A percentile compares a stretch with the other conserved stretches of the same genome.
These are phyloP conservation scores for Globisporangium middletonii DNA, from an alignment of 352 stramenopile species.

Conservation along the genomic window DNA sequence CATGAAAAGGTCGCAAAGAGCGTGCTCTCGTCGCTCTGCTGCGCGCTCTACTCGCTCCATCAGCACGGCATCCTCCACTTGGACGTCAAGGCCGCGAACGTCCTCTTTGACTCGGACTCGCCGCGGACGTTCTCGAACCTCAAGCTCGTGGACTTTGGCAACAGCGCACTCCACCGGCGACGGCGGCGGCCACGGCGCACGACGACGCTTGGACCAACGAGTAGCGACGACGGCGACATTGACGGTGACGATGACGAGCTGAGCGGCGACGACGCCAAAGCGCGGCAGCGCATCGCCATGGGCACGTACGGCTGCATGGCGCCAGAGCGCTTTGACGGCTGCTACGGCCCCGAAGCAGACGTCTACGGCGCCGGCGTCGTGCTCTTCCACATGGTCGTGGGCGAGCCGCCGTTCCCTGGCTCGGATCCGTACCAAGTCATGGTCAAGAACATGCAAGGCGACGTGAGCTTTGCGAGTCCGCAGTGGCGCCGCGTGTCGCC, in stretches of 20 bases:
- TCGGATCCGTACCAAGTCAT: constrained; percentile 42
- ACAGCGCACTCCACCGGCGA: constrained; percentile 15
- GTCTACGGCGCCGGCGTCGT: constrained; percentile 60
- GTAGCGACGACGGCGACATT: constrained; percentile 1
- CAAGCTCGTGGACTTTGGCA: constrained; percentile 70
- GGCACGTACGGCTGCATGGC: constrained; percentile 66
- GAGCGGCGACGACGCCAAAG: constrained; percentile 2
- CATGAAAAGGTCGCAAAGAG: constrained; percentile 25
- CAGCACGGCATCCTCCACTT: constrained; percentile 48
- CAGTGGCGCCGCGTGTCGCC: constrained; percentile 33
- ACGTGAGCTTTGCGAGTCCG: constrained; percentile 34
- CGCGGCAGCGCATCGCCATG: constrained; percentile 14
- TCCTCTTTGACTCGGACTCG: constrained; percentile 46
- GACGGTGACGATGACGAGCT: background rate
- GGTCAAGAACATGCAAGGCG: constrained; percentile 56
- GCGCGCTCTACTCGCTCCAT: constrained; percentile 42
- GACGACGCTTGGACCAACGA: background rate
- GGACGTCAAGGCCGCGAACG: constrained; percentile 61
- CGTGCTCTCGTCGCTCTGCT: constrained; percentile 40
- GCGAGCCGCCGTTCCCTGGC: constrained; percentile 39
- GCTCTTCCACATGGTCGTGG: constrained; percentile 56
- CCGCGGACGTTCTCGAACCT: constrained; percentile 34
- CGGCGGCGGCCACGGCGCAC: no score
- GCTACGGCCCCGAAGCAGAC: constrained; percentile 39
- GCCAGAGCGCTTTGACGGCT: constrained; percentile 49